Evolutionary conservation across 1,139 yeast species (phyloP).

Genomic region (Kurtzmaniella quercitrusa): DNA sequence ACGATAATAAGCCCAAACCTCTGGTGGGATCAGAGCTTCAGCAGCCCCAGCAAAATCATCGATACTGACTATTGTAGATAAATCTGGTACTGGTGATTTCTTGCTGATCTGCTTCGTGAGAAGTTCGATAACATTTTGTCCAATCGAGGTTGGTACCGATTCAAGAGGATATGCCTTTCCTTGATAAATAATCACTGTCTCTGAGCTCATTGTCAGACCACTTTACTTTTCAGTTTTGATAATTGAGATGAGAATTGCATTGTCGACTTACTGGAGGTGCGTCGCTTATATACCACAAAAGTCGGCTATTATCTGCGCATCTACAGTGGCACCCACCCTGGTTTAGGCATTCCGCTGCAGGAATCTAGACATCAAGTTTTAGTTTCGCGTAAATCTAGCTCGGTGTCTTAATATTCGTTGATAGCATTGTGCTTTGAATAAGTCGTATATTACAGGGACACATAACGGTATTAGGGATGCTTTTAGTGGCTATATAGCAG

Average conservation of each 20-base stretch:
- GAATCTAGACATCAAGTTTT: no score
- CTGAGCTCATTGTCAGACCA: not conserved
- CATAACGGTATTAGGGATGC: no score
- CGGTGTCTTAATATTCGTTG: no score
- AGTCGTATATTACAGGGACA: no score
- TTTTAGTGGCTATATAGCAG: no score
- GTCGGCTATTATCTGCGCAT: not conserved
- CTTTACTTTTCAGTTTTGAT: not conserved
- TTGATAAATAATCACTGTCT: constrained; percentile 1
- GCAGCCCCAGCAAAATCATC: not conserved
- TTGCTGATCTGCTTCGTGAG: not conserved
- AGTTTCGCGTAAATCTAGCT: no score
- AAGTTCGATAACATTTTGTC: not conserved
- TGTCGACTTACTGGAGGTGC: not conserved
- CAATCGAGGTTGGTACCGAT: not conserved
- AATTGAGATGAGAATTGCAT: not conserved
- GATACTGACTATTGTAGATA: not conserved
- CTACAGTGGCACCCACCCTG: no score
- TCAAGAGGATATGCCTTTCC: constrained; percentile 3
- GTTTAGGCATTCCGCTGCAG: no score
- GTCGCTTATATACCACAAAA: not conserved
- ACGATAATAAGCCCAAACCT: constrained; percentile 77
- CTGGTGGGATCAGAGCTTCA: constrained; percentile 28
- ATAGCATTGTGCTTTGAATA: no score
- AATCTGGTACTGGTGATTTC: not conserved